Evolutionary conservation across 169 alveolate species (phyloP), one percentile per base, ranked within the genome.

Genomic region (Eimeria tenella): DNA sequence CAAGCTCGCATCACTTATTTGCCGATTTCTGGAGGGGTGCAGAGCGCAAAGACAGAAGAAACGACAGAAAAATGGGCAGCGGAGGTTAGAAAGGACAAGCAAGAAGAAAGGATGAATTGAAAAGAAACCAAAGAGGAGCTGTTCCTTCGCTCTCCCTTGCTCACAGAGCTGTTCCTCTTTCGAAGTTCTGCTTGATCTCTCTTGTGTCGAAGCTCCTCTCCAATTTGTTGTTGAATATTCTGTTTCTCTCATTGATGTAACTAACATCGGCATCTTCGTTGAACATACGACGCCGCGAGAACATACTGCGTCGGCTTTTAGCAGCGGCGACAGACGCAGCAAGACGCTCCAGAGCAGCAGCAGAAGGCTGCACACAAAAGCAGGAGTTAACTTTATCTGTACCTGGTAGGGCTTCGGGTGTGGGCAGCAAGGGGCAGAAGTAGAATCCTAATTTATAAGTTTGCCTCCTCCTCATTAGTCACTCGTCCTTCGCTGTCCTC

Each of bases 81-180:
- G 68, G 11, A 1, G 2, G 19, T 10, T 58, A 3, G 2, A 58
- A 10, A 58, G 68, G 4, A 58, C 68, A 17, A 58, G 68, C 19
- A 58, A 11, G 19, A 58, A 58, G 21, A 58, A 58, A 58, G 21
- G 42, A 31, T 31, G 42, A 31, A 31, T 2, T 31, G 42, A 31
- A 31, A 31, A 31, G 42, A 31, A 31, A 31, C 42, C 42, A 31
- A 31, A 31, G 42, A 31, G 42, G 42, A 31, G 42, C 42, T 31
- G 42, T 31, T 65, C 74, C 74, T 2, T n/a, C 23, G 23, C 2
- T 21, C n/a, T n/a, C n/a, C 42, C 42, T 31, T 31, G 49, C 55
- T 97, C 95, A 98, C 70, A 98, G 86, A 49, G 99, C 99, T 13
- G 98, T 97, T 31, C 99, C 99, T 53, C 98, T 95, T 90, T 98